Conservation (phyloP, 495 filamentous ascomycete species). For the Penicillium pancosmium region DNA sequence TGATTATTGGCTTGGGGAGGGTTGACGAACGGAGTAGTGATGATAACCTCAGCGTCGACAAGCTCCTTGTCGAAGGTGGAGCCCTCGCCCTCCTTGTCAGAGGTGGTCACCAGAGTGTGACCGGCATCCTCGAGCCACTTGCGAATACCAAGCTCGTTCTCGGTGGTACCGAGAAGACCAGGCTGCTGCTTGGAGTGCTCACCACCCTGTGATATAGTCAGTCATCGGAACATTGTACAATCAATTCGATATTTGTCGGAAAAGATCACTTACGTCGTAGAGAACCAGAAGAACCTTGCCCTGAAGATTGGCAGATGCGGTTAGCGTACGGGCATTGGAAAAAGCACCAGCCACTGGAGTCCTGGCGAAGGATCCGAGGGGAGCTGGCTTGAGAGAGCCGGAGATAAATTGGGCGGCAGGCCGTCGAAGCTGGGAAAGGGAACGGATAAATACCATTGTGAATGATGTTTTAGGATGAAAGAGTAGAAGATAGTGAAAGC, state of each 20-base stretch:
- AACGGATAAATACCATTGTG: constrained; percentile 74
- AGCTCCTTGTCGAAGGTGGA: constrained; percentile 94
- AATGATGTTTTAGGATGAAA: constrained; percentile 27
- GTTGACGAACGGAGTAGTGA: constrained; percentile 87
- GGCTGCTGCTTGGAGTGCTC: constrained; percentile 77
- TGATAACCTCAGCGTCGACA: constrained; percentile 96
- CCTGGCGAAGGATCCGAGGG: constrained; percentile 25
- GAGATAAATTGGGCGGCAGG: constrained; percentile 60
- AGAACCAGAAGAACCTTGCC: constrained; percentile 75
- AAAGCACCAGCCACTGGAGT: constrained; percentile 40
- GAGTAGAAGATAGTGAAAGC: constrained; percentile 10
- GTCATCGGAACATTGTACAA: constrained; percentile 7
- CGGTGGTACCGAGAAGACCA: constrained; percentile 86
- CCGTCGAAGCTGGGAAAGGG: constrained; percentile 57
- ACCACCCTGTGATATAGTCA: constrained; percentile 53
- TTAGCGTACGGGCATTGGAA: constrained; percentile 55
- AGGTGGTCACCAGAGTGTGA: constrained; percentile 94
- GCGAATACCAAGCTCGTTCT: constrained; percentile 95
- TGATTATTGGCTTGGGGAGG: not conserved
- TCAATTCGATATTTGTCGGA: too few species aligned
- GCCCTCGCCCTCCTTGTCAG: constrained; percentile 93
- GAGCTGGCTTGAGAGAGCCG: constrained; percentile 26
- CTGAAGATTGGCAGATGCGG: constrained; percentile 59
- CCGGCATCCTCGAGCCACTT: constrained; percentile 96
- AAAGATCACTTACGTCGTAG: constrained; percentile 66